Conservation (phyloP, 257 asterid genomes). For the Ilex aquifolium region DNA sequence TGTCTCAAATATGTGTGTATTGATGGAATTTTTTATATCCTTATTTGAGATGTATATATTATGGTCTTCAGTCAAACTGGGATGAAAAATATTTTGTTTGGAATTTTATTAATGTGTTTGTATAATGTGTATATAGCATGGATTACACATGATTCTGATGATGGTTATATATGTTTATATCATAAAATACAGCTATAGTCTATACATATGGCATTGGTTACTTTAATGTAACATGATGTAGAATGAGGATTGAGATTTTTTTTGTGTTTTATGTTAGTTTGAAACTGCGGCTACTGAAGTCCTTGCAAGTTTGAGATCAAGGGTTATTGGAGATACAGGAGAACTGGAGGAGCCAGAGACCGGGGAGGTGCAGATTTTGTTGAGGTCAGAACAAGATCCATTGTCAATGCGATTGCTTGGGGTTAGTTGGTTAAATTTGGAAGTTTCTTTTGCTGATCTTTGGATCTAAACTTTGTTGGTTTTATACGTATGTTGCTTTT, state of each 20-base stretch:
- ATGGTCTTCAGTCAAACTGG: no score
- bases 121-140: no score
- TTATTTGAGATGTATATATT: no score
- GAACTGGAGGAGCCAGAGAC: conserved; percentile 85
- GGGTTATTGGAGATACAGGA: conserved; percentile 73
- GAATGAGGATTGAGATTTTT: neutral
- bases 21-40: no score
- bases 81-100: no score
- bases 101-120: no score
- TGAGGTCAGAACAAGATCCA: conserved; percentile 87
- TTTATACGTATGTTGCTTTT: conserved; percentile 3
- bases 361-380: conserved; percentile 86
- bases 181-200: no score
- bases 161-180: no score
- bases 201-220: no score
- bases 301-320: conserved; percentile 71
- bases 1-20: no score
- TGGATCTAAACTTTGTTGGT: conserved; percentile 1
- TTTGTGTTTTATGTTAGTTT: conserved; percentile 31
- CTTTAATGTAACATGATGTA: no score
- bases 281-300: conserved; percentile 96
- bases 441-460: conserved; percentile 7
- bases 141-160: no score
- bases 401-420: conserved; percentile 78
- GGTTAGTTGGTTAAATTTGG: conserved; percentile 43